Base-by-base conservation (phyloP, 2,329 filamentous ascomycete species). In the Diaporthe vexans region DNA sequence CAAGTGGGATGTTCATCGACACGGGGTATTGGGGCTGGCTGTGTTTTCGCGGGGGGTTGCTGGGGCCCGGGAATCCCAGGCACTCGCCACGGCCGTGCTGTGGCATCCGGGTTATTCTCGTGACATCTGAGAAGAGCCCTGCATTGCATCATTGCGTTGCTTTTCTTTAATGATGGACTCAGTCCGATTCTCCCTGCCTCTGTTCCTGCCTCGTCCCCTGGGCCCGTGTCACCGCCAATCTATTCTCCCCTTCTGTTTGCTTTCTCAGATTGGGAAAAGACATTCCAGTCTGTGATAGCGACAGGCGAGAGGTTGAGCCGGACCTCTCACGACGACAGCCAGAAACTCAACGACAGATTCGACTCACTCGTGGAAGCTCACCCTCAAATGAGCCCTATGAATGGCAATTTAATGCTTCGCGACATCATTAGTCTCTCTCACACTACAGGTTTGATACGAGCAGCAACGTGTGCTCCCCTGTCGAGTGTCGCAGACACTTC, bases 1-100 rank as follows among this genome's bases (percentile, higher is more conserved):
- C 58, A 71, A 75, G 74, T 75, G 72, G 74, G 48, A 74, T 75
- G 74, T 74, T 75, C n/a, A n/a, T n/a, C 67, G 67, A 67, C 74
- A 68, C 43, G 57, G 54, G 57, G 59, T 40, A 48, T 37, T 26
- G 57, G 69, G 69, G 46, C 26, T 40, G 26, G 54, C 54, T 56
- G 21, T 29, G 24, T 51, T 51, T 46, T 40, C 68, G 54, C 51
- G 68, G 68, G 69, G 69, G 19, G 21, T 33, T 43, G 24, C 48
- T 54, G 48, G 48, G 43, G 11, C n/a, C 48, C 63, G 63, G 63
- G 63, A 54, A 29, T 54, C 40, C 63, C 33, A 68, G 63, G 33
- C 13, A 54, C 33, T 68, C 33, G 48, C 63, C 48, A 68, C 33
- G 33, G 48, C 63, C 33, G 11, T n/a, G 4, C 15, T 54, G 33